Base-by-base conservation (phyloP, 2,329 filamentous ascomycete genomes). In the Aspergillus sp. region DNA sequence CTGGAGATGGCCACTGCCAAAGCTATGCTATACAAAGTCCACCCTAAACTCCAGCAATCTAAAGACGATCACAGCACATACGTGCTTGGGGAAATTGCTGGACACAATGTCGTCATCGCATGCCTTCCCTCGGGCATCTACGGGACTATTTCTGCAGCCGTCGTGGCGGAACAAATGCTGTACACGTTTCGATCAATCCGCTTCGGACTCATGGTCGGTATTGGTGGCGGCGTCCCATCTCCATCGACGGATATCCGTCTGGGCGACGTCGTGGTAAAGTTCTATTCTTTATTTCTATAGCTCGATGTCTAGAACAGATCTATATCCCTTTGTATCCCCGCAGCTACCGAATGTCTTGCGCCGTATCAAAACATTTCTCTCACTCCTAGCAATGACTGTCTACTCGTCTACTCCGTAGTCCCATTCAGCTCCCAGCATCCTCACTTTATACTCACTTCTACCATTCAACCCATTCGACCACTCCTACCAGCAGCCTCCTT, bases 151-250 rank as follows among this genome's bases (percentile, higher is more conserved):
- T 53, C 57, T 3, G 54, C 57, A 6, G 24, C 53, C 3, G 17
- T 32, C 3, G 44, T 56, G 2, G 49, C 45, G 4, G n/a, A 26
- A 12, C 53, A 59, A 22, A 56, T 56, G 44, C 17, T 12, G 4
- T 38, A 17, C 5, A 59, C 53, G 9, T 59, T 59, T 12, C n/a
- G 12, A 12, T 36, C 45, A 6, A 22, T 59, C 1, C 53, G 39
- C 8, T 56, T 53, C 30, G 26, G 42, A 5, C 44, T 59, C 7
- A 48, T 59, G 45, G 45, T 57, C 3, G 65, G 59, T 2, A 56
- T 63, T 11, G 61, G 51, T 5, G 59, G 59, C 2, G 59, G 59
- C 2, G 49, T 56, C 2, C 55, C 61, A 2, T 49, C 43, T 38
- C 1, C n/a, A 9, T 24, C n/a, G 5, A 30, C 15, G 36, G 62